Evolutionary conservation across 2,329 filamentous ascomycete species (phyloP), one percentile per base, ranked within the genome.

Genomic region (Aspergillus sp.): DNA sequence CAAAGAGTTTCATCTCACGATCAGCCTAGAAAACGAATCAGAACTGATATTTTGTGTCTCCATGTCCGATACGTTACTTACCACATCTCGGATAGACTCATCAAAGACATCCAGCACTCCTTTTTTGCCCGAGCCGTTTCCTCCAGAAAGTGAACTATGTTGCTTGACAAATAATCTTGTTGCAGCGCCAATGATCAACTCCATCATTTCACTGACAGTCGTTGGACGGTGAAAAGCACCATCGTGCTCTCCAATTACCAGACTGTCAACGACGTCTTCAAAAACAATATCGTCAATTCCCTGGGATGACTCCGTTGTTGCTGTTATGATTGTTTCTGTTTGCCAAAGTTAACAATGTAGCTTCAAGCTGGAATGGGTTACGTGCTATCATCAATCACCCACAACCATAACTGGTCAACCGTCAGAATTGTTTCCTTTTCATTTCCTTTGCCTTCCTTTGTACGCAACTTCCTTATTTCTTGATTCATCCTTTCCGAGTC

Each of bases 381-480:
- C 50, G 26, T 48, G 53, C 48, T 37, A 2, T 48, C 44, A 12
- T 51, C 47, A n/a, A 54, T 33, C 12, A 52, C 47, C 53, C 53
- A 54, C 8, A 56, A 34, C 53, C 53, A 56, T 3, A 56, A 39
- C 28, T 54, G 51, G 43, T 50, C 47, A 7, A 56, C 47, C 11
- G 43, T 37, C n/a, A 54, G 33, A 29, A 53, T 50, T 33, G 13
- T 30, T 19, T 19, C 19, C 4, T 19, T 19, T 19, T 19, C 19
- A 4, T 19, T 19, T 19, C 19, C 19, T 19, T 19, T 19, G 19
- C 19, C 19, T 19, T 19, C 19, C 2, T 19, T 19, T 19, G 19
- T 4, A 19, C 19, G 19, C 19, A 19, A 4, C 4, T 19, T 19
- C 19, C 19, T 19, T 2, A 19, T 19, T 19, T 19, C 19, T 19